A percentile compares a stretch with the other conserved stretches of the same genome.
Conservation (phyloP, 140 eudicot species). For the Erigeron philadelphicus region DNA sequence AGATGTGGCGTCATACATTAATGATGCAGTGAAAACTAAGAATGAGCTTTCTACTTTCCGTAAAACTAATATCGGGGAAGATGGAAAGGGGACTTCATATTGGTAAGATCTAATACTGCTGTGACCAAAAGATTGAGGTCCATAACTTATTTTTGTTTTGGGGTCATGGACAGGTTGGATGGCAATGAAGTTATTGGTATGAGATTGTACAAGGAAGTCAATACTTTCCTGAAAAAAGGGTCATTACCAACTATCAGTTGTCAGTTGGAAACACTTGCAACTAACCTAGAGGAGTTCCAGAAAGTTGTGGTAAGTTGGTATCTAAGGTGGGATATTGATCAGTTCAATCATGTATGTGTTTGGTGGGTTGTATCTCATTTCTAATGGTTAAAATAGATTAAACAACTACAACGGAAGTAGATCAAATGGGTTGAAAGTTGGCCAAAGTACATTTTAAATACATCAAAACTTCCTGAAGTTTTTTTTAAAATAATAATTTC, state of each 20-base stretch:
- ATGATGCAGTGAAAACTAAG: conserved; percentile 44
- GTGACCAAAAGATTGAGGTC: not conserved
- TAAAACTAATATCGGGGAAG: conserved; percentile 47
- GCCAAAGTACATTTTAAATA: not conserved
- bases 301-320: conserved; percentile 55
- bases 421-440: conserved; percentile 9
- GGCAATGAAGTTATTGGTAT: conserved; percentile 63
- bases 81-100: conserved; percentile 63
- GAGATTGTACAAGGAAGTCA: conserved; percentile 77
- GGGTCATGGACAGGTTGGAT: conserved; percentile 54
- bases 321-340: conserved; percentile 1
- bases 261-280: conserved; percentile 87
- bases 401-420: conserved; percentile 1
- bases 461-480: not conserved
- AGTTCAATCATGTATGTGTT: not conserved
- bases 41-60: conserved; percentile 48
- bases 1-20: conserved; percentile 56
- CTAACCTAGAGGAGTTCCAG: conserved; percentile 71
- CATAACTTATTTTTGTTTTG: conserved; percentile 10
- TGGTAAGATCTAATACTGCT: conserved; percentile 43
- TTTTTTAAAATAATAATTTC: not conserved
- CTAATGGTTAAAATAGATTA: not conserved
- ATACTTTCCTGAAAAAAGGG: conserved; percentile 25
- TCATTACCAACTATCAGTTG: conserved; percentile 14
- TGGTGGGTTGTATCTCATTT: not conserved